Evolutionary conservation across 176 grass and related monocot genomes (phyloP), one percentile per base, ranked within the genome.

Genomic region (Musa troglodytarum): DNA sequence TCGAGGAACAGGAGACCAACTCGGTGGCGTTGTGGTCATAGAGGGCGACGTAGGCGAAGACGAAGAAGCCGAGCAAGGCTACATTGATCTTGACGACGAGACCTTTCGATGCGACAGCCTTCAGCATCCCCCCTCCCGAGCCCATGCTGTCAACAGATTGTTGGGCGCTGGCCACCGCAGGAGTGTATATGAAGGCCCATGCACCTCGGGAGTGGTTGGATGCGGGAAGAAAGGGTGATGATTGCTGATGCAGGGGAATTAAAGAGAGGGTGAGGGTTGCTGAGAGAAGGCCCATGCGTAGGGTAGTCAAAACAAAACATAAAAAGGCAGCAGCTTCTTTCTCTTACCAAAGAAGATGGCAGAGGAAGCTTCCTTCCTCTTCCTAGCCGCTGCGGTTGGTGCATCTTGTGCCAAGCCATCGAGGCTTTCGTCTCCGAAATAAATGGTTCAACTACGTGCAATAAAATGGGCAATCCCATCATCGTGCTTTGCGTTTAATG

Each of bases 11-110:
- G 28, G 82, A 86, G 67, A 84, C 86, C 54, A 96, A 84, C 9
- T 85, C 85, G 2, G 89, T n/a, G 34, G 85, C 76, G 50, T 81
- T 54, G 29, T 19, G 56, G 77, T 87, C 83, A 69, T 81, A 77
- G 75, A 85, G 90, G n/a, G 77, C 84, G 74, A 98, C 73, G 82
- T 98, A 98, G 13, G 88, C 79, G 28, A 89, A 51, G 57, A 91
- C 78, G 83, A 93, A 91, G 82, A 98, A 86, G 75, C 76, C 75
- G 51, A 98, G 81, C 77, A 93, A 98, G 57, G 90, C 88, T 21
- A 92, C 74, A 78, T 98, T 91, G 49, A 98, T 83, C 86, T 81
- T 91, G 23, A 93, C 80, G n/a, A 98, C 76, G 52, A 86, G 50
- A 24, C 82, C 68, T 52, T 90, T 81, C 24, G 80, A 85, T 11